Evolutionary conservation across 805 yeast species (phyloP), one percentile per base, ranked within the genome.

Genomic region (Pichia californica): DNA sequence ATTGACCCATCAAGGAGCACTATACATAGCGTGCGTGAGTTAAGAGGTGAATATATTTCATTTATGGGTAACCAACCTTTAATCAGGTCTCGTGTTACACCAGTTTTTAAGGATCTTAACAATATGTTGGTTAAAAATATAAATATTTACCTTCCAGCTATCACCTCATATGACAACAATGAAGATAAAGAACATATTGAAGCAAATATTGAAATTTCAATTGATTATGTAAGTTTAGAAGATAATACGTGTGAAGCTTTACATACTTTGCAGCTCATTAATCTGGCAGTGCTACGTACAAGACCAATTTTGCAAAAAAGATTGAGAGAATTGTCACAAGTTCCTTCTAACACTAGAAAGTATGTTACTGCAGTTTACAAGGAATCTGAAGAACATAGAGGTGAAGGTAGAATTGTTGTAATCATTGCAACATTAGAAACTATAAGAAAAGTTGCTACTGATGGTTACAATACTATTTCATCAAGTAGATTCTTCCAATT

Each of bases 61-160:
- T 35, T 30, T 10, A 14, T 41, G 7, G 38, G 77, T 26, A 87
- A 87, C 20, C 77, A 76, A 54, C 83, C 85, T 32, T 57, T 80
- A 40, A 51, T 83, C 31, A 70, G 87, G 51, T 69, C 81, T n/a
- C 71, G 74, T 20, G 54, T 81, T 19, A 88, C 82, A 59, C 81
- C 85, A 4, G 29, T 81, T 11, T 65, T 83, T 37, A 69, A 67
- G 30, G 89, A 93, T 25, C 36, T 81, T 36, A 87, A 83, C 63
- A 62, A 69, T 29, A 63, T 69, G 28, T 59, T 83, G 40, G 79
- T 73, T 48, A 58, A 66, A 2, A 52, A 68, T 20, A 68, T 77
- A 25, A 59, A 65, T 31, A 36, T 25, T 14, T 40, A 44, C 23
- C 44, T 48, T 18, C 66, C 70, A n/a, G 50, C 66, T 76, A 30